Evolutionary conservation across 2,329 filamentous ascomycete genomes (phyloP), one percentile per base, ranked within the genome.

Genomic region (Didymella lethalis): DNA sequence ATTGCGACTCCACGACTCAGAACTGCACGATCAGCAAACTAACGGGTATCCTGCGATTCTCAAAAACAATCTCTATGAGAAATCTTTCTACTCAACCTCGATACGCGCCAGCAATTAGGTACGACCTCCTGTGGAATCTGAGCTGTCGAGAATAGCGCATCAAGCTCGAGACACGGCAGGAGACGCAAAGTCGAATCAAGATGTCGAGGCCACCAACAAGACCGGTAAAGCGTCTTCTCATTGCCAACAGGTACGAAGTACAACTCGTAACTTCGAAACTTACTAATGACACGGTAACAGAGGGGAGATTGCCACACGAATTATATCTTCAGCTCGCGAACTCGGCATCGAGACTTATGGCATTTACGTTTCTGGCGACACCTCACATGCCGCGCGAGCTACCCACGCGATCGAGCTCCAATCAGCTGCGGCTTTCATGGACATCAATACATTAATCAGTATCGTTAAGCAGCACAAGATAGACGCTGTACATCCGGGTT

Each of bases 251-350:
- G 83, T 83, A 69, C 20, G 38, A 46, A 1, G 2, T n/a, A 6
- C 16, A 32, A 40, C 7, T 28, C 26, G 25, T 2, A 8, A 7
- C 28, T 29, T 1, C 16, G 25, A 0, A 7, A 2, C 5, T 48
- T 58, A 14, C 57, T 62, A 43, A 54, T 16, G 7, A 25, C 12
- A 14, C 56, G 20, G 28, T 1, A 7, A 7, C 51, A 86, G 86
- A 77, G 87, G 87, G 54, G 87, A 89, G 72, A 88, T 90, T 50
- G 86, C 86, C 53, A 82, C 85, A 2, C 81, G 87, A 12, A 86
- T 89, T 47, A 77, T 88, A 32, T 81, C 83, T 29, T 81, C 86
- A 54, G 84, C 84, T n/a, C 79, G 85, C 40, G 87, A 89, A 72
- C 77, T 88, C 3, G 77, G 76, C 12, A 77, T 87, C 8, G 81